phyloP scores from a whole-genome alignment of 768 basidiomycete genomes.

The Mycena sanguinolenta region DNA sequence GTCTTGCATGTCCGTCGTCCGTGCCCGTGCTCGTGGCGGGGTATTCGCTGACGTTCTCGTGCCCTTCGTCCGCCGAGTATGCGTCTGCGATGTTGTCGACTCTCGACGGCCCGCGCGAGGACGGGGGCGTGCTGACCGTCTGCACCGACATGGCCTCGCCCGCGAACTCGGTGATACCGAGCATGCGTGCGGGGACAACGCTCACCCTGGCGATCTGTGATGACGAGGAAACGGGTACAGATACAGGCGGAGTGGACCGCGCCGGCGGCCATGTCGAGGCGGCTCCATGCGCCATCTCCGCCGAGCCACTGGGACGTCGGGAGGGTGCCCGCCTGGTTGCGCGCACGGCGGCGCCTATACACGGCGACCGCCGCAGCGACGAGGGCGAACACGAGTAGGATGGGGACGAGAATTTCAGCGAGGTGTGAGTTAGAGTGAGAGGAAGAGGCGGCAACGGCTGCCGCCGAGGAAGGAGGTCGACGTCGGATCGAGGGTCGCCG shows the following conservation, averaged over 20 bases:
- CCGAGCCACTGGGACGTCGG: not conserved
- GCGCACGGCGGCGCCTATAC: slow-evolving; percentile 4
- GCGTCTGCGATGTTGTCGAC: too few relatives aligned
- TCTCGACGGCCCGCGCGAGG: not conserved
- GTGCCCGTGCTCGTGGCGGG: not conserved
- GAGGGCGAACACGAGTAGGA: slow-evolving; percentile 12
- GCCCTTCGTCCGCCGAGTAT: too few relatives aligned
- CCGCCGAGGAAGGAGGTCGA: not conserved
- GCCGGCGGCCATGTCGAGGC: slow-evolving; percentile 24
- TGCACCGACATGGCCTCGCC: slow-evolving; percentile 8
- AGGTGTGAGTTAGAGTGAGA: not conserved
- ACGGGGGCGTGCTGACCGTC: not conserved
- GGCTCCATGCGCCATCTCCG: slow-evolving; percentile 31
- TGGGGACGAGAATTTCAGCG: slow-evolving; percentile 9
- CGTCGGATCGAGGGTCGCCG: slow-evolving; percentile 7
- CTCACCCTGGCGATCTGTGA: not conserved
- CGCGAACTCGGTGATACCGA: slow-evolving; percentile 16
- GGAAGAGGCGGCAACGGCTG: not conserved
- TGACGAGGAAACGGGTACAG: not conserved
- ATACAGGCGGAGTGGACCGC: too few relatives aligned
- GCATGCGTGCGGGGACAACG: slow-evolving; percentile 1
- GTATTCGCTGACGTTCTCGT: too few relatives aligned
- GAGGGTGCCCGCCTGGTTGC: not conserved
- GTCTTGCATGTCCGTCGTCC: not conserved
- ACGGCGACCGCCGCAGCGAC: not conserved